phyloP scores from a whole-genome alignment of 2,329 filamentous ascomycete genomes.

The Colletotrichum sp. region DNA sequence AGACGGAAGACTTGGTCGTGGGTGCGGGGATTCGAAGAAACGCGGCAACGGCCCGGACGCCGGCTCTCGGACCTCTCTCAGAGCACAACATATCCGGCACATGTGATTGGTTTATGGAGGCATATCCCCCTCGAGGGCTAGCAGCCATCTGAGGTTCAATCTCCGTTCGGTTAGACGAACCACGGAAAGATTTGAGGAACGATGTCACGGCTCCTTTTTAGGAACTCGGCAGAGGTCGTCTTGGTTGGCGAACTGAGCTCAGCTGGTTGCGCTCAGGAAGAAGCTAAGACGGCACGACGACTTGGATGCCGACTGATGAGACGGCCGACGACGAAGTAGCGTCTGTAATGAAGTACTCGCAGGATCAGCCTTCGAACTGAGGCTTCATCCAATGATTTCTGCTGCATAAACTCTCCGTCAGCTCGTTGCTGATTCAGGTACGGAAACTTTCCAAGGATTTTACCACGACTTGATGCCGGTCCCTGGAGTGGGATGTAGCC shows the following conservation, averaged over 20 bases:
- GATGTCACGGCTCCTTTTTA: not conserved
- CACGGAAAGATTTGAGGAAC: not conserved
- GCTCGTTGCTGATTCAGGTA: not conserved
- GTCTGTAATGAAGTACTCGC: not conserved
- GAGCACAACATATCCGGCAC: not conserved
- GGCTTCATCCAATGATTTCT: not conserved
- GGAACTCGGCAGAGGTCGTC: not conserved
- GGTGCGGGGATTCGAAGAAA: not conserved
- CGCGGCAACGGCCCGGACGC: not conserved
- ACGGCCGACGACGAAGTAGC: not conserved
- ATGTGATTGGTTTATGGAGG: not conserved
- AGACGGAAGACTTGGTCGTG: not conserved
- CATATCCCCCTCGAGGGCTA: too few relatives aligned
- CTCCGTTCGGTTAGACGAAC: not conserved
- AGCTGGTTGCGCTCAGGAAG: not conserved
- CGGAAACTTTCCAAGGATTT: not conserved
- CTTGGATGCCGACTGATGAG: not conserved
- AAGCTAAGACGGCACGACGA: not conserved
- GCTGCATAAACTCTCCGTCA: not conserved
- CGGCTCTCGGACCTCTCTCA: not conserved
- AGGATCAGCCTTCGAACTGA: not conserved
- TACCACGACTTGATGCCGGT: not conserved
- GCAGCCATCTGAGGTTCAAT: not conserved
- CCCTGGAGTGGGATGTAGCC: not conserved
- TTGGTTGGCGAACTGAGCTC: not conserved